A percentile compares a stretch with the other conserved stretches of the same genome.
These are phyloP conservation scores for Tolypocladium paradoxum DNA, from an alignment of 2,329 filamentous ascomycete genomes.

Conservation along the genomic window DNA sequence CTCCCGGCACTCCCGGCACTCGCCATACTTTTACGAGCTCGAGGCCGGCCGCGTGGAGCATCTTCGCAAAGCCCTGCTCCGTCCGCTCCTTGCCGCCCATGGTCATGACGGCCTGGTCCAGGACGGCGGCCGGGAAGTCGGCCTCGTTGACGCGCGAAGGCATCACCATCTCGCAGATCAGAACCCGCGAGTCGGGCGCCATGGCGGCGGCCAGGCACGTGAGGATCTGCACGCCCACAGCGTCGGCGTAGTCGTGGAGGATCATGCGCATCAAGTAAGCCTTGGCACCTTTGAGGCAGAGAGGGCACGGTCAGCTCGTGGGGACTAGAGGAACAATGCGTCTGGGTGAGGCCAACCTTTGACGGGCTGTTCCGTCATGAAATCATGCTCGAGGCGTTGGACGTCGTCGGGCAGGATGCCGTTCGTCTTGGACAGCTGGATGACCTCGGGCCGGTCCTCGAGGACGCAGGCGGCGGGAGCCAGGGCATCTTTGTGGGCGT, in stretches of 20 bases:
- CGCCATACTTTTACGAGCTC: constrained; percentile 17
- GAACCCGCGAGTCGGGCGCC: constrained; percentile 15
- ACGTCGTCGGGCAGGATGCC: constrained; percentile 9
- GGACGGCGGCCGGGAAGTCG: constrained; percentile 17
- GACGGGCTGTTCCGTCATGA: constrained; percentile 17
- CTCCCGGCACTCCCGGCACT: constrained; percentile 12
- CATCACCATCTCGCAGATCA: constrained; percentile 22
- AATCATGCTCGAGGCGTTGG: constrained; percentile 16
- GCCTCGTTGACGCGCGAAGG: constrained; percentile 16
- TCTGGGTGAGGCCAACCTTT: constrained; percentile 11
- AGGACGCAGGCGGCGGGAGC: constrained; percentile 13
- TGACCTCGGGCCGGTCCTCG: constrained; percentile 15
- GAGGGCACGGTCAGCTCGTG: neutral
- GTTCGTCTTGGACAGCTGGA: constrained; percentile 11
- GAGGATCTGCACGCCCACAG: constrained; percentile 16
- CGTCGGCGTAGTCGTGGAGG: constrained; percentile 20
- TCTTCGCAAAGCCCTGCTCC: constrained; percentile 14
- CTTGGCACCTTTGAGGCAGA: constrained; percentile 14
- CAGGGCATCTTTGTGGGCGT: constrained; percentile 14
- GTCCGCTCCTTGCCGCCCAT: constrained; percentile 24
- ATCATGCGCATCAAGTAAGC: constrained; percentile 25
- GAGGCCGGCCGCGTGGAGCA: constrained; percentile 17
- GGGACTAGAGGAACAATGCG: neutral
- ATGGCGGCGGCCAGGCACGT: constrained; percentile 15
- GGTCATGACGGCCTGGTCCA: constrained; percentile 22